Percentiles rank a stretch among this genome's conserved stretches.
phyloP scores from a whole-genome alignment of 176 grass and related monocot species.

The Areca catechu region DNA sequence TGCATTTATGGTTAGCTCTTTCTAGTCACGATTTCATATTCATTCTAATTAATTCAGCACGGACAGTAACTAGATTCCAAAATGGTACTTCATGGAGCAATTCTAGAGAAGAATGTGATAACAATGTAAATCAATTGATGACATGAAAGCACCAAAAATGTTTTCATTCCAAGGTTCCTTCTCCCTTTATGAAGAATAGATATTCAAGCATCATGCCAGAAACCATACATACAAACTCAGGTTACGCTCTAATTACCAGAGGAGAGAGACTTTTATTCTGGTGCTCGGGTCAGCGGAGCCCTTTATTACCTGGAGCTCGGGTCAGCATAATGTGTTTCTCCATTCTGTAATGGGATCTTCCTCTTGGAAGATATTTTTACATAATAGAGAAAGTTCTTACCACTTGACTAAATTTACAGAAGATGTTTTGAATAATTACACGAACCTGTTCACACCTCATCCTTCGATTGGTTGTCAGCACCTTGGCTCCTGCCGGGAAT shows the following conservation, averaged over 20 bases:
- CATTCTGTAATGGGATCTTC: slow-evolving; percentile 10
- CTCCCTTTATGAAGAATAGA: slow-evolving; percentile 10
- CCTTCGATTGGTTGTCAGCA: slow-evolving; percentile 16
- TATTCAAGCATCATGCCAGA: slow-evolving; percentile 13
- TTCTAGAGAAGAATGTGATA: background rate
- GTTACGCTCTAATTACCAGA: background rate
- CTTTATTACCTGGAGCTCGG: slow-evolving; percentile 25
- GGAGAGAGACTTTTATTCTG: slow-evolving; percentile 32
- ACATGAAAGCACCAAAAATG: background rate
- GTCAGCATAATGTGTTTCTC: slow-evolving; percentile 16
- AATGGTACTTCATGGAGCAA: background rate
- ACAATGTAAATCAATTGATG: background rate
- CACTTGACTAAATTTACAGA: background rate
- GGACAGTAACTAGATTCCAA: background rate
- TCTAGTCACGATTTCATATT: too few relatives aligned
- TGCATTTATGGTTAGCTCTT: too few relatives aligned
- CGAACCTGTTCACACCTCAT: too few relatives aligned
- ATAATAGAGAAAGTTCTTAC: slow-evolving; percentile 1
- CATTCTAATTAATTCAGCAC: too few relatives aligned
- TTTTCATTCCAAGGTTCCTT: background rate
- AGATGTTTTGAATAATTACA: too few relatives aligned
- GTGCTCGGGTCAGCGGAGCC: slow-evolving; percentile 21
- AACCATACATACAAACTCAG: slow-evolving; percentile 16
- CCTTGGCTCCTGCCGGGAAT: slow-evolving; percentile 65
- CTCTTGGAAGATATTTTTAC: background rate